Base-by-base conservation (phyloP, 1,139 yeast species). In the Suhomyces coccinellae region DNA sequence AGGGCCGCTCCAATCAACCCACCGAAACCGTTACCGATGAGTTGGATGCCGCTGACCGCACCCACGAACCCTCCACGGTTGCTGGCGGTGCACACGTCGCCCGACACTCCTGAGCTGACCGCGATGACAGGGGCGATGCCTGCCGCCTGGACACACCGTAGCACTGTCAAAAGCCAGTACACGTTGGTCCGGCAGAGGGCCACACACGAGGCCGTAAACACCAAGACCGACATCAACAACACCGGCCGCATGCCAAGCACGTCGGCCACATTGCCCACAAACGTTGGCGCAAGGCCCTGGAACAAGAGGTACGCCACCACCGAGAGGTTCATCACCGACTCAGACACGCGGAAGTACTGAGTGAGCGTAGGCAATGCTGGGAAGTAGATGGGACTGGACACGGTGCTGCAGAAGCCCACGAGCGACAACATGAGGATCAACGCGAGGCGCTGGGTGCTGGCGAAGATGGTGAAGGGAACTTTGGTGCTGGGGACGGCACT, bases 191-290 rank as follows among this genome's bases (percentile, higher is more conserved):
- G 64, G 0, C 90, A 88, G 12, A 86, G 59, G 1, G 87, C 89
- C 15, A 82, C 57, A 55, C 83, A 79, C 6, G 83, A 79, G 1
- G 73, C 81, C 8, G 81, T 69, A 48, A 78, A 85, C 2, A 82
- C 65, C 0, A 72, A 14, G 38, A 84, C 65, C 48, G 89, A 84
- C 4, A 62, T 45, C 15, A 85, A 41, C 10, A 82, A 67, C 0
- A 84, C 73, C 0, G 95, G 93, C 33, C 95, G 61, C 47, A 95
- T 72, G 0, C 96, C 96, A 44, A 73, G 67, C 1, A 69, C 57
- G 57, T 87, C 96, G 0, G 93, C 83, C n/a, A 86, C 51, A 1
- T 82, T 73, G 0, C 85, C 82, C 61, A 82, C 69, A 4, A 87
- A 53, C 4, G 85, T 73, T 1, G 96, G 96, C 2, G 65, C 54